These are phyloP conservation scores for Tulasnella sp. DNA, from an alignment of 768 basidiomycete species.

Conservation along the genomic window DNA sequence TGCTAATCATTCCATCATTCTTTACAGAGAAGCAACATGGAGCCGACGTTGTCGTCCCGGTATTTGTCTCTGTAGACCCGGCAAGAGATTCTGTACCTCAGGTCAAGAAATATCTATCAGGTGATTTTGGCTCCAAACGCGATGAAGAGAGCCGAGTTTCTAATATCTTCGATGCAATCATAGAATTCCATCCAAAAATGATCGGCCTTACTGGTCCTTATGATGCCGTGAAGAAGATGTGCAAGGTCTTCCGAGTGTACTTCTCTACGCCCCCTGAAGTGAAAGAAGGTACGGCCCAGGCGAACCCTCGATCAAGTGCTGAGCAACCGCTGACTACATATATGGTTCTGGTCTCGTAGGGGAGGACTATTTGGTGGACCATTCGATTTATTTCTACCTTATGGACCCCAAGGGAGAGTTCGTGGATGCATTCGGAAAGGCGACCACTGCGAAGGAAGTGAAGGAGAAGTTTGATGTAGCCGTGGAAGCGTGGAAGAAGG, in stretches of 20 bases:
- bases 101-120: constrained; percentile 38
- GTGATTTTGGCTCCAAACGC: constrained; percentile 27
- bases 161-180: constrained; percentile 28
- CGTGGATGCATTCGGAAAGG: constrained; percentile 94
- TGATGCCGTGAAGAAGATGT: constrained; percentile 71
- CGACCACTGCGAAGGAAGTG: constrained; percentile 59
- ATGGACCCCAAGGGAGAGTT: constrained; percentile 95
- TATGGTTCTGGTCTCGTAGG: constrained; percentile 34
- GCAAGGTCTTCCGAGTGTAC: constrained; percentile 95
- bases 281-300: constrained; percentile 35
- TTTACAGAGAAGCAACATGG: constrained; percentile 59
- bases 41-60: constrained; percentile 60
- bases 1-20: not conserved
- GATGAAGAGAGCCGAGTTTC: not conserved
- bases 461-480: constrained; percentile 33
- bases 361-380: constrained; percentile 96
- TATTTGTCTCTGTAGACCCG: constrained; percentile 96
- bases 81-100: constrained; percentile 65
- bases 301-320: not conserved
- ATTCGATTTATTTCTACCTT: constrained; percentile 94
- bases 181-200: constrained; percentile 88
- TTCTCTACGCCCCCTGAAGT: constrained; percentile 87
- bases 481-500: constrained; percentile 32
- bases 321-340: not conserved
- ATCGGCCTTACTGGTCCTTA: constrained; percentile 86